A percentile compares a stretch with the other conserved stretches of the same genome.
Evolutionary conservation across 2,329 filamentous ascomycete species (phyloP).

Genomic region (Paecilomyces dactylethromorphus): DNA sequence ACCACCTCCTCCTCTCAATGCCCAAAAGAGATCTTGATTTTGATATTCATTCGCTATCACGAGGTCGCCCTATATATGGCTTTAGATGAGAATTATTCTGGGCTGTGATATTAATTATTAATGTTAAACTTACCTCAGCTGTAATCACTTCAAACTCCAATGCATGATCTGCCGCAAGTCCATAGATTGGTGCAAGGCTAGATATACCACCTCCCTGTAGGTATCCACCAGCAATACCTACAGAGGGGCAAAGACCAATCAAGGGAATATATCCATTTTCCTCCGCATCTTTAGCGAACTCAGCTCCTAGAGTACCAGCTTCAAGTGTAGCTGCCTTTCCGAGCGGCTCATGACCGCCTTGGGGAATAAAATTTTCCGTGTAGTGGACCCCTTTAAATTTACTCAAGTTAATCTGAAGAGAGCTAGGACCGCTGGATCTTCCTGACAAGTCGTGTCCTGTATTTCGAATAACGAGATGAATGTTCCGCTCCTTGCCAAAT

Average conservation of each 20-base stretch:
- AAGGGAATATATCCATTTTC: constrained; percentile 8
- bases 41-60: not conserved
- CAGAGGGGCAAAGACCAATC: constrained; percentile 43
- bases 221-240: constrained; percentile 53
- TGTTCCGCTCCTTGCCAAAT: not conserved
- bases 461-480: constrained; percentile 43
- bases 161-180: not conserved
- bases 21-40: not conserved
- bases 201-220: constrained; percentile 54
- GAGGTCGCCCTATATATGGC: not conserved
- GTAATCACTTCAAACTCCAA: not conserved
- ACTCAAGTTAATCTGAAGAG: constrained; percentile 1
- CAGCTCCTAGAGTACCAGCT: not conserved
- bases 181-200: constrained; percentile 27
- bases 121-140: not conserved
- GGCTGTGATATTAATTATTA: too few species aligned
- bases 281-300: not conserved
- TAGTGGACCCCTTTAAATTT: too few species aligned
- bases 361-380: not conserved
- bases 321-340: not conserved
- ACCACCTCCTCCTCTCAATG: not conserved
- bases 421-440: not conserved
- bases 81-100: not conserved
- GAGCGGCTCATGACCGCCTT: not conserved
- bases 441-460: constrained; percentile 45